Base-by-base conservation (phyloP, 257 asterid species). In the Scutellaria galericulata region DNA sequence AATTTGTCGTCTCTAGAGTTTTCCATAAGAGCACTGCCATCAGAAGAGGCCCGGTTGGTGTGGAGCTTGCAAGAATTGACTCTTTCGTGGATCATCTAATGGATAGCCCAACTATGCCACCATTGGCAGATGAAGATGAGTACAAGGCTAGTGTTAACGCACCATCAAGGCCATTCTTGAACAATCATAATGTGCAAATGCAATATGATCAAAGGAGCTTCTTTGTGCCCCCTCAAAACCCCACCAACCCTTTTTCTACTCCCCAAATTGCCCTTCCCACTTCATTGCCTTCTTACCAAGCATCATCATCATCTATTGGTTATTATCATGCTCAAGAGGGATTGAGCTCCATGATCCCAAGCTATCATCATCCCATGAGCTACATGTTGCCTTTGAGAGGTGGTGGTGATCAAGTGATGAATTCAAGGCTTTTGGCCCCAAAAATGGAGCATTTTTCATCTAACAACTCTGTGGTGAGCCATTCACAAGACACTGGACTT, bases 1-100 rank as follows among this genome's bases (percentile, higher is more conserved):
- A 90, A 75, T 89, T 92, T 84, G 97, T 91, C 44, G 92, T 91
- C 6, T 82, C 88, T 35, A 80, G 80, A 61, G 85, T 91, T 11
- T 85, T 85, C 70, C 87, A 89, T 87, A 91, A 91, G 87, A 86
- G 66, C 68, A 55, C 62, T 5, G 88, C 75, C 27, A 53, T 81
- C 7, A 73, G 72, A 71, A 83, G 78, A 76, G 62, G 70, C 70
- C 86, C 86, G 0, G 5, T 20, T 14, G 77, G 74, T 0, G 45
- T 64, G 7, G 91, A 86, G 2, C 58, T 79, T 8, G 51, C 81
- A 45, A 79, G 89, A 78, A 44, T 60, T 41, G 91, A 86, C 47
- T 85, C 89, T 13, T 80, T 85, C 31, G 77, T 86, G 71, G 86
- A 86, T 62, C 86, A 79, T 85, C 80, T 88, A 51, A 54, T 84